These are phyloP conservation scores for Truncatella angustata DNA, from an alignment of 2,329 filamentous ascomycete genomes.

Conservation along the genomic window DNA sequence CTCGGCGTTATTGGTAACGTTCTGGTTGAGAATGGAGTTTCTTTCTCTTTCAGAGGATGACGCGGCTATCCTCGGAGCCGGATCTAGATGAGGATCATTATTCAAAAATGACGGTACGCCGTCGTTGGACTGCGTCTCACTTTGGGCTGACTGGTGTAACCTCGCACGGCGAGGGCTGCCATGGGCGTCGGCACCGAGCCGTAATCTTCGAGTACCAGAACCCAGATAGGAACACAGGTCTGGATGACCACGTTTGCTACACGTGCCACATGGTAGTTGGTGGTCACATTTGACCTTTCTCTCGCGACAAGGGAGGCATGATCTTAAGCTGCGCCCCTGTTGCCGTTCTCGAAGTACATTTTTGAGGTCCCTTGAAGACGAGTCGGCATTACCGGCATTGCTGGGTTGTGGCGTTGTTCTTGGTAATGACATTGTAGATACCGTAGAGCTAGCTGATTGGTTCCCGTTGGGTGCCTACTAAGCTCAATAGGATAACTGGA, in stretches of 20 bases:
- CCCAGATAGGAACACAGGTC: background rate
- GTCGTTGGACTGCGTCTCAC: background rate
- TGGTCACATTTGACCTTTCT: conserved; percentile 1
- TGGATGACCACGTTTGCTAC: background rate
- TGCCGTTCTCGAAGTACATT: background rate
- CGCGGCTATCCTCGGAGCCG: background rate
- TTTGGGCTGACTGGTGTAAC: background rate
- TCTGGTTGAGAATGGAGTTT: background rate
- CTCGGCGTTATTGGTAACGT: background rate
- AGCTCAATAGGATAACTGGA: no score
- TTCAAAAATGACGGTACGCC: background rate
- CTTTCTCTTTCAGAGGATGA: background rate
- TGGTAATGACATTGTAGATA: background rate
- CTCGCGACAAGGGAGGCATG: background rate
- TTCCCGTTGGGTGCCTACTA: no score
- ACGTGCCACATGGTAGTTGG: background rate
- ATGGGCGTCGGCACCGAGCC: background rate
- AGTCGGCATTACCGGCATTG: background rate
- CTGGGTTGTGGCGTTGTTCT: background rate
- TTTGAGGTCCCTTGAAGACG: background rate
- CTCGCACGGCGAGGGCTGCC: background rate
- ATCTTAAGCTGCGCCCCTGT: background rate
- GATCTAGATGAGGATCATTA: background rate
- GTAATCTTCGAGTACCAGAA: background rate
- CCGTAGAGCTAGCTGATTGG: no score